Evolutionary conservation across 2,329 filamentous ascomycete genomes (phyloP), one percentile per base, ranked within the genome.

Genomic region (Metarhizium robertsii): DNA sequence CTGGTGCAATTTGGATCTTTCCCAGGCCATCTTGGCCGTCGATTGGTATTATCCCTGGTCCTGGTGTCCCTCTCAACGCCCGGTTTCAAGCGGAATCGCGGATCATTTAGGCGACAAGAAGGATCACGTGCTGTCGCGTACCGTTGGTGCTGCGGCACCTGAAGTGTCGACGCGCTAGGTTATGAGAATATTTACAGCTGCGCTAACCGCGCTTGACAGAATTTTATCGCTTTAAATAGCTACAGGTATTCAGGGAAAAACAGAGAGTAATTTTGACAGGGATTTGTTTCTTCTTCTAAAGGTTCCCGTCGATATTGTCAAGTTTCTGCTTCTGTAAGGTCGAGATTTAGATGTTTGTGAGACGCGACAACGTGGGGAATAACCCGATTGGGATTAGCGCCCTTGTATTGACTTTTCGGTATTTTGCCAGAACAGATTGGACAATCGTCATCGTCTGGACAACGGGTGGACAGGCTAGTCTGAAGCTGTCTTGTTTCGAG

Each of bases 101-200:
- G 20, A 38, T 29, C 42, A 16, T 49, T 49, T 30, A 32, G 38
- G 46, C 18, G 32, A 50, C 45, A 11, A 32, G 18, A 32, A 16
- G 14, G 18, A 20, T 57, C 55, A 57, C 55, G 55, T 57, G 55
- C 4, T 16, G 8, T 14, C 52, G 55, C 53, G 55, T 45, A 13
- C n/a, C 6, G 13, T 42, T 54, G 52, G 52, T 46, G 51, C 16
- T 29, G 8, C 29, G 16, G 13, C 6, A 13, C 34, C 14, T 14
- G 6, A 8, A 13, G 18, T 4, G 16, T 40, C 49, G 42, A 55
- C 49, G 48, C 53, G 48, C 10, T 36, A 20, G 3, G 6, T 30
- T 29, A 29, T 11, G 30, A 30, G 13, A 30, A 14, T 5, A 20
- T 38, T 40, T 20, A 25, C 6, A 4, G 14, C 2, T 32, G 11